phyloP scores from a whole-genome alignment of 1,284 basidiomycete genomes.

The Ceratobasidium sp. region DNA sequence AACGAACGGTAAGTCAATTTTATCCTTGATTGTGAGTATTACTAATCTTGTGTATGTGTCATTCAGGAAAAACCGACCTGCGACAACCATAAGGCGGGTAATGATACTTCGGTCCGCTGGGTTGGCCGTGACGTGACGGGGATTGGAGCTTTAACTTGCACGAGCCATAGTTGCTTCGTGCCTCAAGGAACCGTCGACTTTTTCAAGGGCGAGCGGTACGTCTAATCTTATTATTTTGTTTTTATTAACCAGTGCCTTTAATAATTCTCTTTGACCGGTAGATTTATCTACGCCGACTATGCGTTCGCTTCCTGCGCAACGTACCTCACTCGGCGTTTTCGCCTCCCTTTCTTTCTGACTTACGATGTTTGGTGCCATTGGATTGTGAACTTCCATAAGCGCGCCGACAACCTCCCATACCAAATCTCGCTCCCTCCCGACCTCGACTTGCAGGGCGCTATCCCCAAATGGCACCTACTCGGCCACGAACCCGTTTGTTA shows the following conservation, averaged over 20 bases:
- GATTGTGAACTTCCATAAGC: not conserved
- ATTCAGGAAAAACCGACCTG: not conserved
- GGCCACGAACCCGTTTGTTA: not conserved
- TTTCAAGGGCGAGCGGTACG: conserved; percentile 16
- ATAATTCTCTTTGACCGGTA: not conserved
- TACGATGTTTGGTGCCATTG: conserved; percentile 35
- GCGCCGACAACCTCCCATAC: not conserved
- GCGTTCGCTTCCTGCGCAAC: not conserved
- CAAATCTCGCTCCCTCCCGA: not conserved
- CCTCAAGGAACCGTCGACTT: conserved; percentile 12
- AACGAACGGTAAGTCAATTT: conserved; percentile 9
- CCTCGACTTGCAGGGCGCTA: conserved; percentile 1
- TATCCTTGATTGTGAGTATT: not conserved
- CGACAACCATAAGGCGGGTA: conserved; percentile 20
- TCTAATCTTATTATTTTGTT: not conserved
- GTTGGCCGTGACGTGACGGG: conserved; percentile 18
- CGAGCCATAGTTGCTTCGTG: conserved; percentile 7
- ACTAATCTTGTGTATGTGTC: not conserved
- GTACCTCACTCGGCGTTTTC: no score
- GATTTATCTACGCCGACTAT: conserved; percentile 9
- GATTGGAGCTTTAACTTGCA: conserved; percentile 1
- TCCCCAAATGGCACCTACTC: conserved; percentile 19
- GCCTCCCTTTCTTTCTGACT: not conserved
- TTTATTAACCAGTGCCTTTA: no score
- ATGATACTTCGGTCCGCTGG: not conserved